Evolutionary conservation across 305 asterid species (phyloP).

Genomic region (Fraxinus xanthoxyloides): DNA sequence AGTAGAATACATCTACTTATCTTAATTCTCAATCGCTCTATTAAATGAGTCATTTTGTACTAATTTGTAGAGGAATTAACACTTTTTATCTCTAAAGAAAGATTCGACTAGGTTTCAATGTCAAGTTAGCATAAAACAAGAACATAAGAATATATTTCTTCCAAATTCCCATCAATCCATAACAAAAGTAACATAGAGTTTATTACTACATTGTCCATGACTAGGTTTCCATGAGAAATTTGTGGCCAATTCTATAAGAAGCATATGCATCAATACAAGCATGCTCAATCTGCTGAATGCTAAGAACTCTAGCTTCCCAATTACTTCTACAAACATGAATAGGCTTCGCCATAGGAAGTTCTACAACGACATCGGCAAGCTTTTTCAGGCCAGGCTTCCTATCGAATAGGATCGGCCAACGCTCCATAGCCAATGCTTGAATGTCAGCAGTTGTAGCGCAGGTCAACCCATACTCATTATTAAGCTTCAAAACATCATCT

Average conservation of each 20-base stretch:
- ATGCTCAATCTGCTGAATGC: conserved; percentile 32
- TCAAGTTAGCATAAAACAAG: background rate
- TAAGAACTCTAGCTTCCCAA: conserved; percentile 32
- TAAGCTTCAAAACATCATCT: conserved; percentile 19
- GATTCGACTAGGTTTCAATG: background rate
- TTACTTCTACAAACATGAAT: conserved; percentile 26
- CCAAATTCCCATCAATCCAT: background rate
- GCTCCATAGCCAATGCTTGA: conserved; percentile 20
- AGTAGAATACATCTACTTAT: no score
- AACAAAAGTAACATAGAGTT: background rate
- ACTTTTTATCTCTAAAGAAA: no score
- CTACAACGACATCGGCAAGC: conserved; percentile 18
- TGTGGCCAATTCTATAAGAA: conserved; percentile 26
- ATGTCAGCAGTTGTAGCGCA: conserved; percentile 18
- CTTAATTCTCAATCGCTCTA: background rate
- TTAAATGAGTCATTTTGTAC: background rate
- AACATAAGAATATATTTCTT: background rate
- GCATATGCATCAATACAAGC: conserved; percentile 38
- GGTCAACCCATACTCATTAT: conserved; percentile 14
- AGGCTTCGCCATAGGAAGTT: conserved; percentile 25
- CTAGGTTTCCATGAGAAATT: background rate
- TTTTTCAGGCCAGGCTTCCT: conserved; percentile 27
- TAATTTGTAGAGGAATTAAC: no score
- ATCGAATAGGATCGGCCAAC: conserved; percentile 18
- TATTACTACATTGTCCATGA: background rate